Percentiles rank a stretch among this genome's conserved stretches.
phyloP scores from a whole-genome alignment of 352 stramenopile species.

The Pythium periplocum region DNA sequence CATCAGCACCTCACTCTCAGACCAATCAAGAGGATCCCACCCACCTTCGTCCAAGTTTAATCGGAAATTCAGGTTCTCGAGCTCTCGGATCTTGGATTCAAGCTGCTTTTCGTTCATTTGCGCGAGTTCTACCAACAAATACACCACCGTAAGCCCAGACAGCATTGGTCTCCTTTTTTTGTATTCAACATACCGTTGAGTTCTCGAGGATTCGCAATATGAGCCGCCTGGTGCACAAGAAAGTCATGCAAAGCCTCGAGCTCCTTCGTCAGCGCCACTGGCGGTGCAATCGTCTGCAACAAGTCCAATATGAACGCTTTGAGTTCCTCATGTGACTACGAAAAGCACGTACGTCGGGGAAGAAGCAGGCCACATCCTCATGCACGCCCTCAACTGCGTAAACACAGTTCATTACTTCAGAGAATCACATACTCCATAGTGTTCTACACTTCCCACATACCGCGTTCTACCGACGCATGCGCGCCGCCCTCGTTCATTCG shows the following conservation, averaged over 20 bases:
- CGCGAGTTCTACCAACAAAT: constrained; percentile 28
- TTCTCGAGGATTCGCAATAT: constrained; percentile 29
- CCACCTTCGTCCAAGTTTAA: constrained; percentile 76
- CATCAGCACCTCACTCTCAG: not conserved
- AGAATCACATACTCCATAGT: too few species aligned
- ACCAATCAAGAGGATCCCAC: not conserved
- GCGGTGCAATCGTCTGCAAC: constrained; percentile 44
- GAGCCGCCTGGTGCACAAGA: constrained; percentile 37
- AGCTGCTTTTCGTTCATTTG: constrained; percentile 60
- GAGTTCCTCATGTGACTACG: not conserved
- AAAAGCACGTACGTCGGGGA: not conserved
- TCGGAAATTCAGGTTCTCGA: constrained; percentile 80
- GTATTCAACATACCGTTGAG: constrained; percentile 27
- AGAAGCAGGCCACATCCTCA: constrained; percentile 9
- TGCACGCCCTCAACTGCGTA: too few species aligned
- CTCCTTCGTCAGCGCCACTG: constrained; percentile 42
- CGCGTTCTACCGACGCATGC: too few species aligned
- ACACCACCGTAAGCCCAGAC: not conserved
- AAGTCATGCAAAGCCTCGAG: constrained; percentile 56
- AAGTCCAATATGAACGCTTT: too few species aligned
- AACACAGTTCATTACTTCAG: not conserved
- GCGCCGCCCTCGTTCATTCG: too few species aligned
- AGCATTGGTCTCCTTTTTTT: not conserved
- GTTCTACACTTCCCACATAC: too few species aligned
- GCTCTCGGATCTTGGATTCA: constrained; percentile 63